These are phyloP conservation scores for Apiospora pterosperma DNA, from an alignment of 2,329 filamentous ascomycete genomes.

Conservation along the genomic window DNA sequence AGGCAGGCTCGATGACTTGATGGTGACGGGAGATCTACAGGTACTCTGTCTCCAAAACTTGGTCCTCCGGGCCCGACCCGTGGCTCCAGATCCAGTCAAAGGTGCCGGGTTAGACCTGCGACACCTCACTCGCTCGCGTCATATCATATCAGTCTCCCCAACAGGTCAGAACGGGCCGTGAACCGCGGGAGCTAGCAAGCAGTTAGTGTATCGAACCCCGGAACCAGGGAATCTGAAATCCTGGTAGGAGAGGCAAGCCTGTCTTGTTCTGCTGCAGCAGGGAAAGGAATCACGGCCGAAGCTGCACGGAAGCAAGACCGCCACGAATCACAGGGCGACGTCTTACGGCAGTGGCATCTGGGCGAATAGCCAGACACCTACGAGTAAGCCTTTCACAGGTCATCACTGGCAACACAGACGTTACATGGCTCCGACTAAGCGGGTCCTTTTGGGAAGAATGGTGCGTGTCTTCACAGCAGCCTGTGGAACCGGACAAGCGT, in stretches of 20 bases:
- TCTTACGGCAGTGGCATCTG: neutral
- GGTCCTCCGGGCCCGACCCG: neutral
- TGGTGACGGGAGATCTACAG: neutral
- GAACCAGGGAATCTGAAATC: neutral
- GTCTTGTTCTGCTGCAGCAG: neutral
- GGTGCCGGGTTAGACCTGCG: neutral
- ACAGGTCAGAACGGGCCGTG: no score
- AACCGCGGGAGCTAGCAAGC: neutral
- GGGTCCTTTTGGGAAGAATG: neutral
- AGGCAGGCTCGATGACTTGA: neutral
- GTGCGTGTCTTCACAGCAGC: neutral
- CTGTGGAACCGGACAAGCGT: neutral
- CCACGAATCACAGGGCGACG: neutral
- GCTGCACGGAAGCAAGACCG: neutral
- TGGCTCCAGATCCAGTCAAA: neutral
- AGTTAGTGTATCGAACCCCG: neutral
- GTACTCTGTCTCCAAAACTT: neutral
- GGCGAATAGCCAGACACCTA: neutral
- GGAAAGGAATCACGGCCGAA: neutral
- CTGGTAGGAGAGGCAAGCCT: neutral
- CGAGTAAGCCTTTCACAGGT: neutral
- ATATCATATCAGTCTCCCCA: neutral
- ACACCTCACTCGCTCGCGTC: neutral
- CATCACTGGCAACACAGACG: neutral
- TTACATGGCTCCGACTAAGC: neutral